These are phyloP conservation scores for Favolaschia claudopus DNA, from an alignment of 768 basidiomycete genomes.

Conservation along the genomic window DNA sequence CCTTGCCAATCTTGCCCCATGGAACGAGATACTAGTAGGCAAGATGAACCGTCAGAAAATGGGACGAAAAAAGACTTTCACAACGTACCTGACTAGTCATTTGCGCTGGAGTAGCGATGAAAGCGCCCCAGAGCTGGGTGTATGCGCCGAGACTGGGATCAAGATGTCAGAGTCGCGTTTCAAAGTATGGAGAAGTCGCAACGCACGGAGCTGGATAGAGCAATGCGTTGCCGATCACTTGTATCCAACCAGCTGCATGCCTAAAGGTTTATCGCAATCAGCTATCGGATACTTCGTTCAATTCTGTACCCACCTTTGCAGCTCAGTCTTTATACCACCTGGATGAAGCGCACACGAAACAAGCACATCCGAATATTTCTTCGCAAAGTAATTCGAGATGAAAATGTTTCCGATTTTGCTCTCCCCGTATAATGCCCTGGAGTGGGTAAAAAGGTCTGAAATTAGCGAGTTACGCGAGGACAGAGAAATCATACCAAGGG, in stretches of 20 bases:
- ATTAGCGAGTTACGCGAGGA: background rate
- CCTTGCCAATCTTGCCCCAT: slow-evolving; percentile 40
- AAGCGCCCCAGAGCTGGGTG: slow-evolving; percentile 1
- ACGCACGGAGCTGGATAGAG: background rate
- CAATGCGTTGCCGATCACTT: background rate
- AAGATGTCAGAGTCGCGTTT: background rate
- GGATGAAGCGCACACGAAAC: slow-evolving; percentile 37
- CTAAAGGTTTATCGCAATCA: background rate
- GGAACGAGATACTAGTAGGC: slow-evolving; percentile 42
- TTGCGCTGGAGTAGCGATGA: background rate
- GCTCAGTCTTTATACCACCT: slow-evolving; percentile 28
- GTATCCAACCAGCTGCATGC: background rate
- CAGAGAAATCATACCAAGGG: background rate
- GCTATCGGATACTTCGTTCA: background rate
- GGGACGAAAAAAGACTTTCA: background rate
- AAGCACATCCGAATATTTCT: slow-evolving; percentile 34
- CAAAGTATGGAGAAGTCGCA: background rate
- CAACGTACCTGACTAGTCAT: background rate
- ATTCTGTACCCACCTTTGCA: slow-evolving; percentile 11
- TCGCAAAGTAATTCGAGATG: slow-evolving; percentile 34
- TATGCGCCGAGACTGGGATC: slow-evolving; percentile 6
- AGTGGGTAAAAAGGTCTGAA: background rate
- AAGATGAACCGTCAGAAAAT: background rate
- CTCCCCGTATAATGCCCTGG: slow-evolving; percentile 10
- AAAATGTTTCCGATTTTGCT: slow-evolving; percentile 36